Percentiles rank a stretch among this genome's conserved stretches.
These are phyloP conservation scores for Backusella mclennaniae DNA, from an alignment of 192 early-diverging fungal species.

Conservation along the genomic window DNA sequence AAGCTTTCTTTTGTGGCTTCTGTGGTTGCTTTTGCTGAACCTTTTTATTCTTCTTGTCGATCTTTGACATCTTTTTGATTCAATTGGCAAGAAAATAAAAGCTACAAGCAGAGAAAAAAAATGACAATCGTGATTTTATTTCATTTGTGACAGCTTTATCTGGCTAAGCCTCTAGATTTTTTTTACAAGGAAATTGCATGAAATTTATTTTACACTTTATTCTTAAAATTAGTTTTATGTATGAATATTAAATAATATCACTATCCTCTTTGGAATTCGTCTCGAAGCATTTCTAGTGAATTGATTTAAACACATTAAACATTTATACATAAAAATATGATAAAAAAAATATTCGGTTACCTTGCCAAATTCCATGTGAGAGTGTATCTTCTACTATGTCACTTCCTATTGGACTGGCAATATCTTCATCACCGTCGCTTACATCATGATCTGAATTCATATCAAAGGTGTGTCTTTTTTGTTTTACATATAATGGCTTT, in stretches of 20 bases:
- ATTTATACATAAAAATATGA: neutral
- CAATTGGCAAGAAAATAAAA: neutral
- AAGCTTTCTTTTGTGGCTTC: neutral
- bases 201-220: neutral
- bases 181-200: neutral
- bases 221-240: neutral
- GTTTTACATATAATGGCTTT: neutral
- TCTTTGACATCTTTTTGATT: conserved; percentile 2
- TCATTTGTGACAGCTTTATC: neutral
- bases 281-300: neutral
- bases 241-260: too few relatives aligned
- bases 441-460: neutral
- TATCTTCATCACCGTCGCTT: neutral
- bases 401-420: neutral
- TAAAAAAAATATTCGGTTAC: neutral
- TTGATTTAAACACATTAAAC: neutral
- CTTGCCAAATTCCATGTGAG: neutral
- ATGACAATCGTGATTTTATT: neutral
- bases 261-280: neutral
- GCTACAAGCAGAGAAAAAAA: conserved; percentile 10
- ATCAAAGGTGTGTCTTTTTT: neutral
- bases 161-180: neutral
- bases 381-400: neutral
- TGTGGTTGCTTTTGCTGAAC: neutral
- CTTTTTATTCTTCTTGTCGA: conserved; percentile 13